Evolutionary conservation across 371 early-diverging fungal genomes (phyloP).

Genomic region (Saksenaea oblongispora): DNA sequence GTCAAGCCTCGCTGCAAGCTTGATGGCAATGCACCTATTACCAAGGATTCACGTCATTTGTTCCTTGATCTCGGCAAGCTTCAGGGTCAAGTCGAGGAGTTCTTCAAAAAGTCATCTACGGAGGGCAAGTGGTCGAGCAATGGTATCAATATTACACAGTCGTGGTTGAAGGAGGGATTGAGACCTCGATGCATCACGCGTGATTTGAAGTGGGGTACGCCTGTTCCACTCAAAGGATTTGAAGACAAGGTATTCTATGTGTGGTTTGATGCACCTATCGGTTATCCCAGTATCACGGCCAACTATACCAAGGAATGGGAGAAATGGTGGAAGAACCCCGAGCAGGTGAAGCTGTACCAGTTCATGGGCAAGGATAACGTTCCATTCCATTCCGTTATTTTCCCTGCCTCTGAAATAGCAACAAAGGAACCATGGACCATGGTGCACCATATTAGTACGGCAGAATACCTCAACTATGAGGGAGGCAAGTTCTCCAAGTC

Average conservation of each 20-base stretch:
- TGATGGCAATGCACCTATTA: slow-evolving; percentile 81
- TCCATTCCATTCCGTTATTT: slow-evolving; percentile 99
- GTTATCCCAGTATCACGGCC: slow-evolving; percentile 97
- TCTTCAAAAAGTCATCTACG: slow-evolving; percentile 66
- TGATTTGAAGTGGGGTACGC: slow-evolving; percentile 99
- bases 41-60: slow-evolving; percentile 89
- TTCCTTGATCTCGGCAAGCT: slow-evolving; percentile 90
- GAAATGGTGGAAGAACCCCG: slow-evolving; percentile 98
- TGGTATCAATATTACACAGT: slow-evolving; percentile 88
- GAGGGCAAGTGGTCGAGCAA: slow-evolving; percentile 92
- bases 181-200: slow-evolving; percentile 98
- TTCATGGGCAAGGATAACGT: slow-evolving; percentile 99
- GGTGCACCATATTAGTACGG: slow-evolving; percentile 92
- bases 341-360: slow-evolving; percentile 94
- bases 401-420: slow-evolving; percentile 93
- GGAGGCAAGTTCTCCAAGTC: slow-evolving; percentile 98
- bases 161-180: slow-evolving; percentile 98
- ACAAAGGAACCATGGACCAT: slow-evolving; percentile 91
- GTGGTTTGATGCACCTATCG: slow-evolving; percentile 99
- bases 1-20: slow-evolving; percentile 96
- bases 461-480: slow-evolving; percentile 99
- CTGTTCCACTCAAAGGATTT: slow-evolving; percentile 91
- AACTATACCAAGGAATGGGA: slow-evolving; percentile 93
- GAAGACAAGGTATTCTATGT: slow-evolving; percentile 99
- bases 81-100: slow-evolving; percentile 75